Evolutionary conservation across 495 filamentous ascomycete species (phyloP), one percentile per base, ranked within the genome.

Genomic region (Hyaloscypha variabilis): DNA sequence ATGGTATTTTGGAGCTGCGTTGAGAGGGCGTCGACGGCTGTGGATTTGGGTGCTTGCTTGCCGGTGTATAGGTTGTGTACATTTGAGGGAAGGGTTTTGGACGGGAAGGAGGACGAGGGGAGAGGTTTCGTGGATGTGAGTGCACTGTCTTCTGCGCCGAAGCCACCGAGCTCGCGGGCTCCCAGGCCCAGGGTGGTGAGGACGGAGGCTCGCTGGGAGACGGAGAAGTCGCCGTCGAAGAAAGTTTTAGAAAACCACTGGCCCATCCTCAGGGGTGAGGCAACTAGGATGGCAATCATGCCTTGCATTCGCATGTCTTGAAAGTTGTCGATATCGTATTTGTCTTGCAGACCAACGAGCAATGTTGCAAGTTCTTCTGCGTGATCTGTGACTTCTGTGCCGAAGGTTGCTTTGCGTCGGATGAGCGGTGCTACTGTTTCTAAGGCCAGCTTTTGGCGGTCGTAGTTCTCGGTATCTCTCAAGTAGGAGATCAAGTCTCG

Each of bases 201-300:
- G 42, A 97, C 82, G 0, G 90, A 86, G 13, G 89, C 89, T 36
- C 95, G 83, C 71, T 98, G 94, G 0, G 86, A 83, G 54, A 97
- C 80, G 0, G 93, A 96, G 69, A 94, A 91, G 68, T 98, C 96
- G 11, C 93, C 96, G 46, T 90, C 89, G 72, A 96, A 98, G 77
- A 94, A 96, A 0, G 90, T 88, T 61, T 87, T 88, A 1, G 90
- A 84, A 63, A 97, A 91, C 89, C 92, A 94, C 39, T 83, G 88
- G 2, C 88, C 93, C 87, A 97, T 92, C 53, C 82, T 83, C 23
- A 85, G 73, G 0, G 96, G 93, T 68, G 90, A 83, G 2, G 91
- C 88, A 24, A 94, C 82, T 10, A 97, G 78, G 36, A 96, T 71
- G 0, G 93, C 91, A 29, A 97, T 88, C 84, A 98, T 90, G 26